These are phyloP conservation scores for Cyberlindnera saturnus DNA, from an alignment of 805 yeast genomes.

Conservation along the genomic window DNA sequence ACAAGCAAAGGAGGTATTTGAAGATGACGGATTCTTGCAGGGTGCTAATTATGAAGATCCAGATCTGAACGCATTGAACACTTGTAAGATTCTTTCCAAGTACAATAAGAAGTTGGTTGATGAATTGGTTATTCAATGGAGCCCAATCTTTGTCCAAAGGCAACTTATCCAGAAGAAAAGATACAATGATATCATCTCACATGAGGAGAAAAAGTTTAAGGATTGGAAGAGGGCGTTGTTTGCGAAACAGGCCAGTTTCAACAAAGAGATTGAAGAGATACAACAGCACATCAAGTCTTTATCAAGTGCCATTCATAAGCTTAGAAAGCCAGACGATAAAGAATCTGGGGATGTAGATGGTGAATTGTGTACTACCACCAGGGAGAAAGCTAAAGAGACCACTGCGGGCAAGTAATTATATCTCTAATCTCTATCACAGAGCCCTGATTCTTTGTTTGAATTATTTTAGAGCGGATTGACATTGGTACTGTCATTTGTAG, in stretches of 20 bases:
- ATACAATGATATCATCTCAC: constrained; percentile 36
- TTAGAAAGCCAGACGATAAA: neutral
- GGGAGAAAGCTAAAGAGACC: too few species aligned
- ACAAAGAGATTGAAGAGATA: constrained; percentile 21
- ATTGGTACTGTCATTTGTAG: too few species aligned
- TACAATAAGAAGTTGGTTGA: constrained; percentile 34
- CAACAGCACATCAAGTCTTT: neutral
- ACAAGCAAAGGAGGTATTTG: constrained; percentile 18
- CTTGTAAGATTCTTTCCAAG: constrained; percentile 32
- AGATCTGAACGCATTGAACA: constrained; percentile 30
- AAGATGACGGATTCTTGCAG: constrained; percentile 6
- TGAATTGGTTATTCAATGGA: constrained; percentile 33
- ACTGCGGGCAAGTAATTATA: too few species aligned
- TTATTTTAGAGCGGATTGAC: too few species aligned
- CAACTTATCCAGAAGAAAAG: constrained; percentile 38
- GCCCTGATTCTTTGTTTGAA: too few species aligned
- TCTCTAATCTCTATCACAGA: too few species aligned
- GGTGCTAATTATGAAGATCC: constrained; percentile 22
- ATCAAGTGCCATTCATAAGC: neutral
- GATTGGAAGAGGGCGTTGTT: constrained; percentile 56
- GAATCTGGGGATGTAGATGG: neutral
- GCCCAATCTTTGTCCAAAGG: constrained; percentile 40
- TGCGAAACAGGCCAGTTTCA: constrained; percentile 49
- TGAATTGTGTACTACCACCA: too few species aligned
- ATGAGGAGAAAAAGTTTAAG: constrained; percentile 52